Evolutionary conservation across 1,139 yeast genomes (phyloP), one percentile per base, ranked within the genome.

Genomic region (Yamadazyma atlantica): DNA sequence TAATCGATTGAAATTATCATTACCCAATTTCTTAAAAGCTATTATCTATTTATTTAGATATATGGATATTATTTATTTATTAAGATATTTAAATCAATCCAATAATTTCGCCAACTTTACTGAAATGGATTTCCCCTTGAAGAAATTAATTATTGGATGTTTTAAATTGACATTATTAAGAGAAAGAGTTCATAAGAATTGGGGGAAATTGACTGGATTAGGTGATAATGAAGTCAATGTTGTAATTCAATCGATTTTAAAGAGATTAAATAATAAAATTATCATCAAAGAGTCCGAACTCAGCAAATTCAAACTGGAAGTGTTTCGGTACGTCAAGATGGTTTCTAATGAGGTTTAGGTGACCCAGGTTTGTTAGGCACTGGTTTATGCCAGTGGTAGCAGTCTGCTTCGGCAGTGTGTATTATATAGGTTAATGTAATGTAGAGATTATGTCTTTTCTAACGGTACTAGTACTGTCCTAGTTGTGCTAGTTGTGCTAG

Each of bases 11-110:
- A 61, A 58, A 41, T 53, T 71, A 35, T 51, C 71, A 1, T 48
- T 71, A 25, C 57, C 66, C 3, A 53, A 58, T 42, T 72, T 72
- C 45, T 59, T 71, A 59, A 69, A 66, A 44, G 69, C 74, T 4
- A 58, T 65, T 26, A 67, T 72, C 29, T 71, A 71, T 47, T 55
- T 72, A 33, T 70, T 71, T 54, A 61, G 78, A 39, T 72, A 72
- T 48, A 72, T 72, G 75, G 76, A 72, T 48, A 68, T 71, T 28
- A 66, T 72, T 35, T 72, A 71, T 49, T 60, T 72, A 40, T 62
- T 72, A 46, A 54, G 78, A 36, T 72, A 72, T 46, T 64, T 72
- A 44, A 72, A 72, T 46, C 78, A 72, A 48, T 66, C 74, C 29
- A 72, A 72, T 46, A 72, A 72, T 46, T 66, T 62, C 46, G 69